Conservation (phyloP, 108 stramenopile genomes). For the Licmophora abbreviata region DNA sequence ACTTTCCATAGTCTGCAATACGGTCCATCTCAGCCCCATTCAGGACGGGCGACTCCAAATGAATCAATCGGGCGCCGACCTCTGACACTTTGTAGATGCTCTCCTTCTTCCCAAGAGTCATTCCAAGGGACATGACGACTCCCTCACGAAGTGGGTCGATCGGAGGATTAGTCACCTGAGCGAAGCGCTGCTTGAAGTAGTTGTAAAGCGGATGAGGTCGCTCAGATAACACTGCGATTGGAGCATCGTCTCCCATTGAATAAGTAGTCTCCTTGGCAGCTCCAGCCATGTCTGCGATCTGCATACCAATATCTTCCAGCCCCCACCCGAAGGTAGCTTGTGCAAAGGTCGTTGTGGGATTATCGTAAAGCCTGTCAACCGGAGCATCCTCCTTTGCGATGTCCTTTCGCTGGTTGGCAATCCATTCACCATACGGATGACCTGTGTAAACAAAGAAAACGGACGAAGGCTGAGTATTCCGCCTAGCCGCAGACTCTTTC, state of each 20-base stretch:
- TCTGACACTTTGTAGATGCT: conserved; percentile 89
- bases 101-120: conserved; percentile 92
- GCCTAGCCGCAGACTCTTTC: too few species aligned
- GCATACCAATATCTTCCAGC: conserved; percentile 95
- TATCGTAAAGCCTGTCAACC: conserved; percentile 62
- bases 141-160: conserved; percentile 97
- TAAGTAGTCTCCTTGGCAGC: conserved; percentile 93
- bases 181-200: conserved; percentile 97
- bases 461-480: not conserved
- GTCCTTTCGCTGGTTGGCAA: conserved; percentile 65
- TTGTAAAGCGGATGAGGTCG: conserved; percentile 87
- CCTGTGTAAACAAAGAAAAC: conserved; percentile 14
- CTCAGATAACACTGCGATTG: conserved; percentile 83
- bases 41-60: conserved; percentile 73
- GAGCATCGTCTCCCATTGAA: conserved; percentile 98
- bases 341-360: conserved; percentile 73
- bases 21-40: conserved; percentile 66
- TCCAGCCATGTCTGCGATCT: conserved; percentile 92
- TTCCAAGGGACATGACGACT: conserved; percentile 93
- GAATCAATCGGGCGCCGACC: conserved; percentile 76
- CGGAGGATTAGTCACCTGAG: conserved; percentile 97
- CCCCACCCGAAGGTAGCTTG: conserved; percentile 91
- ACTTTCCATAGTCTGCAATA: conserved; percentile 37
- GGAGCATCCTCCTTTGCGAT: conserved; percentile 33
- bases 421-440: conserved; percentile 87